A percentile compares a stretch with the other conserved stretches of the same genome.
Conservation (phyloP, 768 basidiomycete genomes). For the Pisolithus sp. region DNA sequence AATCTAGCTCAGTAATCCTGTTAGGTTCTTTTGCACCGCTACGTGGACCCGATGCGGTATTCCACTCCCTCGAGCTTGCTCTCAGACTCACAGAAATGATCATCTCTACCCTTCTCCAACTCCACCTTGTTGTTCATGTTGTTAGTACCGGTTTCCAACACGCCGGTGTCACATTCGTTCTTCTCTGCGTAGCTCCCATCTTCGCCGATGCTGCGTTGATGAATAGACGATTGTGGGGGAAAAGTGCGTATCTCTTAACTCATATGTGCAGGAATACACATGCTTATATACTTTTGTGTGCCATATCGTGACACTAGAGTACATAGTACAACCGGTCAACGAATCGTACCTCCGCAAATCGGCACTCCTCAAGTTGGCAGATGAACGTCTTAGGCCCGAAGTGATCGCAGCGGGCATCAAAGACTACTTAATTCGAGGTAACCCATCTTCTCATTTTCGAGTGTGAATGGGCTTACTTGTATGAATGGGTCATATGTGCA, state of each 20-base stretch:
- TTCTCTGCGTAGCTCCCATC: slow-evolving; percentile 14
- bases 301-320: slow-evolving; percentile 7
- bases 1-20: not conserved
- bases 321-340: slow-evolving; percentile 13
- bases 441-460: not conserved
- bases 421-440: slow-evolving; percentile 13
- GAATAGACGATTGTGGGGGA: slow-evolving; percentile 14
- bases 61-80: slow-evolving; percentile 7
- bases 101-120: slow-evolving; percentile 18
- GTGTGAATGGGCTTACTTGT: not conserved
- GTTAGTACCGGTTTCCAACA: slow-evolving; percentile 9
- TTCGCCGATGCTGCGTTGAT: not conserved
- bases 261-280: not conserved
- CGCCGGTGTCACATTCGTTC: slow-evolving; percentile 18
- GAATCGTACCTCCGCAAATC: slow-evolving; percentile 17
- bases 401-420: slow-evolving; percentile 17
- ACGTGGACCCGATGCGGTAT: not conserved
- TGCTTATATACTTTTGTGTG: not conserved
- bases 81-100: slow-evolving; percentile 5
- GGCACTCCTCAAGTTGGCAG: slow-evolving; percentile 9
- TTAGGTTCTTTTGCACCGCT: not conserved
- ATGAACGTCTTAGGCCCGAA: slow-evolving; percentile 12
- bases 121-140: slow-evolving; percentile 14
- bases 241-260: slow-evolving; percentile 7
- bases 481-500: not conserved